phyloP scores from a whole-genome alignment of 169 alveolate genomes.

The Plasmodium inui region DNA sequence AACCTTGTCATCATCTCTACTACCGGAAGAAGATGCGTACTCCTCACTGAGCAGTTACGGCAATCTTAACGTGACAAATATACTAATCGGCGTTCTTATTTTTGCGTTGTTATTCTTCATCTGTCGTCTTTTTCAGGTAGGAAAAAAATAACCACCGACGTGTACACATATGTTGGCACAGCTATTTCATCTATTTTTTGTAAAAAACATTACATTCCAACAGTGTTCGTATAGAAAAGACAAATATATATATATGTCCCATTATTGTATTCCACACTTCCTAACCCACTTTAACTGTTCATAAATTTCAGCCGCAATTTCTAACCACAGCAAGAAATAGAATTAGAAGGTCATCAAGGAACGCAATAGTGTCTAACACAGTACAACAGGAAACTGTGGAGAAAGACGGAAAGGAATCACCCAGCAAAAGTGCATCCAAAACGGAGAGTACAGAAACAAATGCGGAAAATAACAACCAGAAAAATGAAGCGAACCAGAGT shows the following conservation, averaged over 20 bases:
- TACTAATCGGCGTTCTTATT: background rate
- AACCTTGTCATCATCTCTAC: background rate
- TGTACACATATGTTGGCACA: background rate
- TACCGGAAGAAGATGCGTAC: background rate
- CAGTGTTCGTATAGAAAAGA: background rate
- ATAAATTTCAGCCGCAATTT: background rate
- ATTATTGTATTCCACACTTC: background rate
- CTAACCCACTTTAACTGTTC: background rate
- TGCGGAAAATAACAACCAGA: background rate
- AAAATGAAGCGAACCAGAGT: background rate
- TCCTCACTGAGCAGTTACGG: background rate
- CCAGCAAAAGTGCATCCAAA: background rate
- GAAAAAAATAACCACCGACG: background rate
- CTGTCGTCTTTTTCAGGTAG: background rate
- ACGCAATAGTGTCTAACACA: background rate
- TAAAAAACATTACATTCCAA: background rate
- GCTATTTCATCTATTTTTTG: background rate
- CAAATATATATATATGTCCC: background rate
- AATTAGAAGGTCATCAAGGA: background rate
- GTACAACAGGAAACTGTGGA: background rate
- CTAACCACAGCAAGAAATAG: background rate
- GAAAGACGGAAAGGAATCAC: background rate
- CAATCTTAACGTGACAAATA: background rate
- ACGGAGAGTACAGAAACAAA: background rate
- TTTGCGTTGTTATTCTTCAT: background rate